These are phyloP conservation scores for Stylosanthes scabra DNA, from an alignment of 331 rosid species.

Conservation along the genomic window DNA sequence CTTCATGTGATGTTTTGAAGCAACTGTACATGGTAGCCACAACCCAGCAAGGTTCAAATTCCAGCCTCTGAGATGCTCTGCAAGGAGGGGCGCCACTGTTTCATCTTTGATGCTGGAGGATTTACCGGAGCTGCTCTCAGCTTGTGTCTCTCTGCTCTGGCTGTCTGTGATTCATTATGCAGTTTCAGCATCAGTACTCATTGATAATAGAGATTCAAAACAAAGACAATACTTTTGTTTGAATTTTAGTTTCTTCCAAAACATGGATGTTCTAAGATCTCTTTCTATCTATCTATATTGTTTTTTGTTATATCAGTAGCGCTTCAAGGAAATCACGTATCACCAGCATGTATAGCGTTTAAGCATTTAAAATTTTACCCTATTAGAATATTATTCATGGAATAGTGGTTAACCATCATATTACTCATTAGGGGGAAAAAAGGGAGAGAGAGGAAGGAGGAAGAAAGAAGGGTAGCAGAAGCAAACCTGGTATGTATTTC, in stretches of 20 bases:
- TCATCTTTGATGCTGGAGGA: conserved; percentile 48
- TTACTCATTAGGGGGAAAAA: background rate
- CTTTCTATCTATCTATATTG: background rate
- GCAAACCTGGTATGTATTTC: conserved; percentile 54
- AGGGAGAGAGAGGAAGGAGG: conserved; percentile 2
- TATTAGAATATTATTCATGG: background rate
- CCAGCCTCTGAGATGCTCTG: conserved; percentile 86
- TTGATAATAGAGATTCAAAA: conserved; percentile 6
- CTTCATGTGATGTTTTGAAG: conserved; percentile 29
- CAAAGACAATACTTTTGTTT: background rate
- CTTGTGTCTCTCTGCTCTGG: conserved; percentile 61
- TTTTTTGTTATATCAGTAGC: background rate
- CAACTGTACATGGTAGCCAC: conserved; percentile 32
- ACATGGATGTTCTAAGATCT: conserved; percentile 1
- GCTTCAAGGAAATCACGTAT: background rate
- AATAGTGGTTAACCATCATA: background rate
- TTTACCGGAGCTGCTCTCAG: conserved; percentile 40
- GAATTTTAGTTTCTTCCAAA: conserved; percentile 9
- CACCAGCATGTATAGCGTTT: background rate
- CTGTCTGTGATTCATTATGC: conserved; percentile 57
- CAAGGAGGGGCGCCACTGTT: conserved; percentile 87
- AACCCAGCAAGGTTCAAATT: conserved; percentile 46
- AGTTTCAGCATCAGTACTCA: conserved; percentile 30
- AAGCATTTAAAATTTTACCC: background rate
- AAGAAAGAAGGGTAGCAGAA: conserved; percentile 5